Conservation (phyloP, 192 early-diverging fungal species). For the Backusella westeae region DNA sequence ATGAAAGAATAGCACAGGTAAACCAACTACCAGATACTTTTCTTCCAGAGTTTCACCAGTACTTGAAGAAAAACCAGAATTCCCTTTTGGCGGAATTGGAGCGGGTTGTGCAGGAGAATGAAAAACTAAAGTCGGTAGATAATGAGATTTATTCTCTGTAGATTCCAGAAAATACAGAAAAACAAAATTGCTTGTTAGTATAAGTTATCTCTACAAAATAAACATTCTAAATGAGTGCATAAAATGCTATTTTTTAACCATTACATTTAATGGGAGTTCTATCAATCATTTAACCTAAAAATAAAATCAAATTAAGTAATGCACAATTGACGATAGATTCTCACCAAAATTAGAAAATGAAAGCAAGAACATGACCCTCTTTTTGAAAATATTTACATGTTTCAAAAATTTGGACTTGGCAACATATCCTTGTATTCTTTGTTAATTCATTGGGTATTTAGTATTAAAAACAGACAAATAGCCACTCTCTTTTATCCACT, state of each 20-base stretch:
- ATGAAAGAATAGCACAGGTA: constrained; percentile 35
- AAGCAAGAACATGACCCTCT: not conserved
- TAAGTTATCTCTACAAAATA: not conserved
- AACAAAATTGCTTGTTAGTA: not conserved
- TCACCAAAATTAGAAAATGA: not conserved
- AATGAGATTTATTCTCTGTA: not conserved
- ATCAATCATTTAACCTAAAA: not conserved
- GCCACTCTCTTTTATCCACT: no score
- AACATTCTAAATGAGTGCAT: not conserved
- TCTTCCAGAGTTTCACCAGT: constrained; percentile 32
- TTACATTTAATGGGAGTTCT: not conserved
- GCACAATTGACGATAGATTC: not conserved
- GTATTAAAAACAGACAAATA: no score
- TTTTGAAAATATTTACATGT: not conserved
- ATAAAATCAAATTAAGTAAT: not conserved
- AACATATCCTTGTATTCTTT: not conserved
- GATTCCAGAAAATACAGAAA: not conserved
- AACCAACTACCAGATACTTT: constrained; percentile 25
- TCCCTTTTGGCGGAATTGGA: constrained; percentile 24
- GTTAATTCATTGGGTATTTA: not conserved
- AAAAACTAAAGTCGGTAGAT: not conserved
- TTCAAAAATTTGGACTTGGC: not conserved
- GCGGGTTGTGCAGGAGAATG: constrained; percentile 14
- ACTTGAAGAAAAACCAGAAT: constrained; percentile 35
- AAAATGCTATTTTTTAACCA: not conserved